Conservation (phyloP, 352 stramenopile genomes). For the Pythium inflatum region DNA sequence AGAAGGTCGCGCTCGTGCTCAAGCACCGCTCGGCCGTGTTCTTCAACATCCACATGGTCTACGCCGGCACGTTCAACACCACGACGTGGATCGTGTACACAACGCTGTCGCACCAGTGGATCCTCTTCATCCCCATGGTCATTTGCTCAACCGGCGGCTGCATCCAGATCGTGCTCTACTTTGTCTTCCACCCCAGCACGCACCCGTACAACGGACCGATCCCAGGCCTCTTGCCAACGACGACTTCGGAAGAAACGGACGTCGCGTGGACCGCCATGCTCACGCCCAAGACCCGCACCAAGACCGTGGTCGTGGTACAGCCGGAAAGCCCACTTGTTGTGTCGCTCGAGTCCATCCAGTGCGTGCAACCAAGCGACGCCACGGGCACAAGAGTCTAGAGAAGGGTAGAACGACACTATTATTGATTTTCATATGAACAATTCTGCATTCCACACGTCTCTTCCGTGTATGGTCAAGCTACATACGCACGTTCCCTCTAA, state of each 20-base stretch:
- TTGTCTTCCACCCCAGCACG: constrained; percentile 44
- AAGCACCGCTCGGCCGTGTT: constrained; percentile 28
- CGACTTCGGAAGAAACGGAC: not conserved
- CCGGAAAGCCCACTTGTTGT: no score
- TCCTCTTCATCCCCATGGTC: constrained; percentile 55
- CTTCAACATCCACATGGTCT: constrained; percentile 54
- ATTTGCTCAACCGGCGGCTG: constrained; percentile 46
- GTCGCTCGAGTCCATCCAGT: no score
- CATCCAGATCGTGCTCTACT: constrained; percentile 45
- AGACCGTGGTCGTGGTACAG: no score
- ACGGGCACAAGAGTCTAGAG: no score
- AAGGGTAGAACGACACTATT: no score
- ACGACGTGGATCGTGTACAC: constrained; percentile 55
- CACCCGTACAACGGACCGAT: constrained; percentile 25
- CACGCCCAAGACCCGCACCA: not conserved
- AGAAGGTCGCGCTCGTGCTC: constrained; percentile 35
- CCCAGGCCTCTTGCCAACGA: not conserved
- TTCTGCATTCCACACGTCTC: no score
- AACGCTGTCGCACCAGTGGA: constrained; percentile 48
- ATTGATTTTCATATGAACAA: no score
- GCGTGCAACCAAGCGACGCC: no score
- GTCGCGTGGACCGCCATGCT: no score
- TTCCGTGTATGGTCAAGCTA: no score
- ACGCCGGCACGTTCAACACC: constrained; percentile 54
- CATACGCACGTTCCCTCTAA: no score